These are phyloP conservation scores for Fusarium pininemorale DNA, from an alignment of 2,329 filamentous ascomycete species.

Conservation along the genomic window DNA sequence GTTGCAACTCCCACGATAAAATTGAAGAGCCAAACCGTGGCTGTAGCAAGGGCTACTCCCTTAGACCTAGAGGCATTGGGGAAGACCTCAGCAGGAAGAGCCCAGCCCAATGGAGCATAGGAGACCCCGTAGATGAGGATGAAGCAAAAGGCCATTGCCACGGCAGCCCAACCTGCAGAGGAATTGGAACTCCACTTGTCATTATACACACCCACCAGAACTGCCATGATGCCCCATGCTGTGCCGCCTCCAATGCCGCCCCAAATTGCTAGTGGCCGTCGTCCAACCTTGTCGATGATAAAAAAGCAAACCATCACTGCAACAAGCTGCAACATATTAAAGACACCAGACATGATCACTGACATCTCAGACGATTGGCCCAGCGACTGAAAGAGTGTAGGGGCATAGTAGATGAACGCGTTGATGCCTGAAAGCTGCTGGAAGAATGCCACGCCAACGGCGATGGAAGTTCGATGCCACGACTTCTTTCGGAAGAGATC, in stretches of 20 bases:
- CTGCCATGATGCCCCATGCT: slow-evolving; percentile 22
- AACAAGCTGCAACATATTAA: slow-evolving; percentile 47
- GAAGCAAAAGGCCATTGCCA: slow-evolving; percentile 17
- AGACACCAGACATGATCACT: slow-evolving; percentile 46
- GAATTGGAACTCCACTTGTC: slow-evolving; percentile 22
- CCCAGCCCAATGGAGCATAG: slow-evolving; percentile 49
- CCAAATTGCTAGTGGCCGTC: slow-evolving; percentile 33
- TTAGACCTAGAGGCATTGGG: slow-evolving; percentile 48
- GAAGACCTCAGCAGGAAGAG: slow-evolving; percentile 50
- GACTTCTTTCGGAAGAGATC: slow-evolving; percentile 8
- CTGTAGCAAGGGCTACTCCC: slow-evolving; percentile 48
- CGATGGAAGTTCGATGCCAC: slow-evolving; percentile 14
- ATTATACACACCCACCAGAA: slow-evolving; percentile 24
- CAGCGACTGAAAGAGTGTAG: slow-evolving; percentile 40
- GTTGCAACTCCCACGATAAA: slow-evolving; percentile 60
- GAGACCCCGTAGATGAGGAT: slow-evolving; percentile 26
- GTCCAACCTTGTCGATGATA: slow-evolving; percentile 46
- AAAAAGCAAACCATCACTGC: slow-evolving; percentile 42
- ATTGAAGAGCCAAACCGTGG: slow-evolving; percentile 49
- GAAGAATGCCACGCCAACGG: slow-evolving; percentile 35
- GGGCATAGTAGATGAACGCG: slow-evolving; percentile 41
- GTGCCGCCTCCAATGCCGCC: slow-evolving; percentile 23
- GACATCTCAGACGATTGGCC: slow-evolving; percentile 43
- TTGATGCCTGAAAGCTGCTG: slow-evolving; percentile 37
- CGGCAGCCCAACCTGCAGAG: slow-evolving; percentile 25